Conservation (phyloP, 306 rosid genomes). For the Bauhinia variegata region DNA sequence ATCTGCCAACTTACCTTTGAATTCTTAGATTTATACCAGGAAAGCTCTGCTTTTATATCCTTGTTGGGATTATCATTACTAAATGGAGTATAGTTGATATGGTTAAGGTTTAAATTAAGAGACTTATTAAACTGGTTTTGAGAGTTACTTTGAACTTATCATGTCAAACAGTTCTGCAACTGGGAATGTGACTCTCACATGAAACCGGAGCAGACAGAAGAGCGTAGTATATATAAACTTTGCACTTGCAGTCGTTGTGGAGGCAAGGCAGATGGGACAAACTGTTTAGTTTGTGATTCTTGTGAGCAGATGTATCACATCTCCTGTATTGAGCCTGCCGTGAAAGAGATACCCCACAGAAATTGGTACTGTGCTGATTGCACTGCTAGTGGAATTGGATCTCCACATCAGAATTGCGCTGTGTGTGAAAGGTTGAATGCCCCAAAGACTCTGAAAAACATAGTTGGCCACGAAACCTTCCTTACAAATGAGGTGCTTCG, state of each 20-base stretch:
- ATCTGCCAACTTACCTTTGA: constrained; percentile 6
- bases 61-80: constrained; percentile 15
- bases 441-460: constrained; percentile 40
- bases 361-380: constrained; percentile 88
- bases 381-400: constrained; percentile 58
- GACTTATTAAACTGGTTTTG: constrained; percentile 20
- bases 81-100: constrained; percentile 37
- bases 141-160: constrained; percentile 37
- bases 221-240: constrained; percentile 39
- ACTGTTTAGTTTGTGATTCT: constrained; percentile 92
- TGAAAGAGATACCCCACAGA: constrained; percentile 74
- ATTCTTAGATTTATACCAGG: constrained; percentile 23
- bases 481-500: constrained; percentile 47
- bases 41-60: constrained; percentile 29
- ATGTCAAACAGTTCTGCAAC: constrained; percentile 51
- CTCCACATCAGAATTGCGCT: constrained; percentile 71
- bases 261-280: constrained; percentile 65
- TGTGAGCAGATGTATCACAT: constrained; percentile 91
- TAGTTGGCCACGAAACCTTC: constrained; percentile 46
- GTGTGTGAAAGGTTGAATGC: constrained; percentile 76
- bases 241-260: constrained; percentile 80
- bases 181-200: constrained; percentile 57
- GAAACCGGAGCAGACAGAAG: constrained; percentile 65
- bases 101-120: constrained; percentile 27
- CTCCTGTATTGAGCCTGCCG: constrained; percentile 85